These are phyloP conservation scores for Penicillium griseofulvum DNA, from an alignment of 2,329 filamentous ascomycete genomes.

Conservation along the genomic window DNA sequence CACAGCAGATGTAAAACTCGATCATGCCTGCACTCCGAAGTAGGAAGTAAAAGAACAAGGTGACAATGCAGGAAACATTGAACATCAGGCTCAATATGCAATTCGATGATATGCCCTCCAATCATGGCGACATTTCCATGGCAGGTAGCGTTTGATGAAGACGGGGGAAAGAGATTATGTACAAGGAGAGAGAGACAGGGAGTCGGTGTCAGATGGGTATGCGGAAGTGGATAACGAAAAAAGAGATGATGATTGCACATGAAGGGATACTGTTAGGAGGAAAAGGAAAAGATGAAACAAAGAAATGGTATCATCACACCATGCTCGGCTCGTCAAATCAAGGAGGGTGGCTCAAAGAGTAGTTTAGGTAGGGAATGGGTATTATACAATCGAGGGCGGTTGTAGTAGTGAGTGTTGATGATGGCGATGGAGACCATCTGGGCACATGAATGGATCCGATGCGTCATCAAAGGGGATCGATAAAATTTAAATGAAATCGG, in stretches of 20 bases:
- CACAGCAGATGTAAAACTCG: neutral
- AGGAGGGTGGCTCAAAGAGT: slow-evolving; percentile 11
- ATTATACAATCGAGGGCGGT: slow-evolving; percentile 26
- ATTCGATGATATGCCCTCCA: slow-evolving; percentile 19
- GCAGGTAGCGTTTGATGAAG: slow-evolving; percentile 9
- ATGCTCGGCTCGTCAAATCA: slow-evolving; percentile 23
- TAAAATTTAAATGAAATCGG: slow-evolving; percentile 34
- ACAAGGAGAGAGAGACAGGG: slow-evolving; percentile 21
- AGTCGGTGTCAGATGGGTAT: slow-evolving; percentile 10
- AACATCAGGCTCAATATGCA: slow-evolving; percentile 15
- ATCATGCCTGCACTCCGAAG: neutral
- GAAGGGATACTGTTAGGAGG: slow-evolving; percentile 5
- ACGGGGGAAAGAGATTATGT: slow-evolving; percentile 26
- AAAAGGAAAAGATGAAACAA: slow-evolving; percentile 3
- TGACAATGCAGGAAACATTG: neutral
- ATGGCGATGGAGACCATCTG: slow-evolving; percentile 20
- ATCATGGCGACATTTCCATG: slow-evolving; percentile 19
- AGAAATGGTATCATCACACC: slow-evolving; percentile 25
- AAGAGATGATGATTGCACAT: slow-evolving; percentile 12
- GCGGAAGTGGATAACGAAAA: slow-evolving; percentile 9
- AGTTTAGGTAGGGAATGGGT: slow-evolving; percentile 14
- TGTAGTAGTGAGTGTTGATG: slow-evolving; percentile 9
- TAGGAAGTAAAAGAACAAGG: neutral
- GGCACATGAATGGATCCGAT: neutral
- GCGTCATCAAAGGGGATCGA: slow-evolving; percentile 5